Conservation (phyloP, 2,329 filamentous ascomycete species). For the Penicillium polonicum region DNA sequence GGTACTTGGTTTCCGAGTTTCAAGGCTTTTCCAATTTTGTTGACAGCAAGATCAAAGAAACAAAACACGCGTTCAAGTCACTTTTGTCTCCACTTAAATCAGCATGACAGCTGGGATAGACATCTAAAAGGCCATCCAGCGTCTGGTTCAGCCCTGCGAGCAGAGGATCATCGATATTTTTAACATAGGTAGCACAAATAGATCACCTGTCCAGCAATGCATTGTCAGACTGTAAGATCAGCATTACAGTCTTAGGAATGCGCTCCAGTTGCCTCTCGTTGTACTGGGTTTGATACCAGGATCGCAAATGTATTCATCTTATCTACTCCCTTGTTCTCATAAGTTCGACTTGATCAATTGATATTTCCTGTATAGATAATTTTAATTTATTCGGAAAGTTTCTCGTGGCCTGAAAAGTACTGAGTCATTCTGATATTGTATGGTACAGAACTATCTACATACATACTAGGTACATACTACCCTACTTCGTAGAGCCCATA, state of each 20-base stretch:
- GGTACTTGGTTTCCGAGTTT: neutral
- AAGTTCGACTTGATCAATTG: neutral
- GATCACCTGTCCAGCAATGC: neutral
- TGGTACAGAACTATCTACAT: neutral
- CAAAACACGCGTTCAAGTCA: slow-evolving; percentile 5
- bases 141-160: neutral
- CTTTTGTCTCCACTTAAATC: neutral
- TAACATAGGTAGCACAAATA: neutral
- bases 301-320: neutral
- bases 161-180: neutral
- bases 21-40: fast-evolving
- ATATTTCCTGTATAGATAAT: neutral
- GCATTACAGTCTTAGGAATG: neutral
- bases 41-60: slow-evolving; percentile 1
- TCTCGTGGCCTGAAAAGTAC: neutral
- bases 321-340: neutral
- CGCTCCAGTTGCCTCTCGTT: neutral
- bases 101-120: neutral
- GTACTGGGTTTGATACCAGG: neutral
- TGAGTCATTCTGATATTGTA: neutral
- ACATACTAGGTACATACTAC: too few relatives aligned
- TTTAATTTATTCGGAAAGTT: neutral
- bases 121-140: neutral
- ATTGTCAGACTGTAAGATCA: too few relatives aligned
- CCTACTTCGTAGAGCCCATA: neutral